These are phyloP conservation scores for Rhizopus arrhizus DNA, from an alignment of 371 early-diverging fungal species.

Conservation along the genomic window DNA sequence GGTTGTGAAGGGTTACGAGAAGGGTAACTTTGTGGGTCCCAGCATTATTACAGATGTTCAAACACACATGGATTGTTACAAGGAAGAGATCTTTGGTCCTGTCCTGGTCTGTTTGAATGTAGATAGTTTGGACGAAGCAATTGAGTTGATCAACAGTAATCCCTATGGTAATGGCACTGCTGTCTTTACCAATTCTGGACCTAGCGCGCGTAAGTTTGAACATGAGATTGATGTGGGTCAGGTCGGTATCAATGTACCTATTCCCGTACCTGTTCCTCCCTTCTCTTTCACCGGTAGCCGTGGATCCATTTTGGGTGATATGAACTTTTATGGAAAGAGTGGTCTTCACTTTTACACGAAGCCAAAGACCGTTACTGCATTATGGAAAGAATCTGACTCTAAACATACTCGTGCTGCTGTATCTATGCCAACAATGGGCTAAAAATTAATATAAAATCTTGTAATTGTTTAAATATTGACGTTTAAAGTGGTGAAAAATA, in stretches of 20 bases:
- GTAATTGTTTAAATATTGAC: not conserved
- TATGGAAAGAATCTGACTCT: slow-evolving; percentile 90
- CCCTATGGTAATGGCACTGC: slow-evolving; percentile 97
- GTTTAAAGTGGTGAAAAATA: not conserved
- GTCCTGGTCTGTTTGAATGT: slow-evolving; percentile 85
- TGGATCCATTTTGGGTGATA: slow-evolving; percentile 91
- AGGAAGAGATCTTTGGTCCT: slow-evolving; percentile 97
- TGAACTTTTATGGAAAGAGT: slow-evolving; percentile 91
- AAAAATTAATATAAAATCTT: slow-evolving; percentile 27
- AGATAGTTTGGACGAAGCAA: slow-evolving; percentile 90
- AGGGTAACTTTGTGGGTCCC: slow-evolving; percentile 96
- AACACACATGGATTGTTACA: slow-evolving; percentile 89
- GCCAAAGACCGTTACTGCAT: slow-evolving; percentile 92
- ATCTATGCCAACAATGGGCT: slow-evolving; percentile 84
- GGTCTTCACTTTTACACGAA: slow-evolving; percentile 90
- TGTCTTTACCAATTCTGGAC: slow-evolving; percentile 91
- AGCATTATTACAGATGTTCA: slow-evolving; percentile 84
- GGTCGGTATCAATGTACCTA: slow-evolving; percentile 90
- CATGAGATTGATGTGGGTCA: slow-evolving; percentile 93
- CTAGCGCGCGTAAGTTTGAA: slow-evolving; percentile 87
- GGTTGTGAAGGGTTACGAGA: slow-evolving; percentile 70
- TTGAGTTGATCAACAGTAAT: slow-evolving; percentile 89
- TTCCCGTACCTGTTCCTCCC: slow-evolving; percentile 97
- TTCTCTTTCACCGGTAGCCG: slow-evolving; percentile 96
- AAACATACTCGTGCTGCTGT: slow-evolving; percentile 59